Base-by-base conservation (phyloP, 352 stramenopile species). In the Pythium aristosporum region DNA sequence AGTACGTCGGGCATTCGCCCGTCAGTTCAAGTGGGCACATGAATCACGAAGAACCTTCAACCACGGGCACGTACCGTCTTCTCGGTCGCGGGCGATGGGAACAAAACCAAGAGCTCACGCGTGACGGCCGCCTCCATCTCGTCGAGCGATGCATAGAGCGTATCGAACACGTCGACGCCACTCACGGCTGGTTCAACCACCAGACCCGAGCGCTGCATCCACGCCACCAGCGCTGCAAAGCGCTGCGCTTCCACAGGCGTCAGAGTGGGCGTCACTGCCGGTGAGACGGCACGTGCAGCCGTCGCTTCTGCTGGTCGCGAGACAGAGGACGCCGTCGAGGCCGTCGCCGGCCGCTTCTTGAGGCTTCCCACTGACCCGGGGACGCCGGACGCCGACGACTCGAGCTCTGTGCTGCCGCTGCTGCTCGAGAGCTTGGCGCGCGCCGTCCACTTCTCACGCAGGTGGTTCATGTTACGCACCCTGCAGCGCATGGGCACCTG, bases 381-480 rank as follows among this genome's bases (percentile, higher is more conserved):
- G 5, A 16, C 49, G 41, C 41, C 36, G 20, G 61, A 55, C 11
- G 21, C 16, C 28, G 54, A 52, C 11, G 52, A 34, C 9, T 70
- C 65, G 60, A 63, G 60, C 4, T 72, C 57, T 42, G 51, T 64
- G 25, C 21, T 34, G 51, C 51, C 42, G 49, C 56, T 72, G 56
- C 54, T 68, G 56, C 59, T 72, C 44, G 61, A 57, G 49, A 68
- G 58, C 44, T 72, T 69, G 37, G 51, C 34, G 41, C 57, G 59
- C 15, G 46, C 57, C 46, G 18, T 49, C 67, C 67, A 73, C 47
- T 73, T 73, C 36, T 73, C 67, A 12, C 67, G 67, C 32, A 73
- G 34, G 13, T 73, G 67, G 48, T 73, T 73, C 61, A 73, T 72
- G 47, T 69, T 70, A 50, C 57, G 63, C 41, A 69, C 63, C 12